phyloP scores from a whole-genome alignment of 2,329 filamentous ascomycete genomes.

The Ceratocystis cubensis region DNA sequence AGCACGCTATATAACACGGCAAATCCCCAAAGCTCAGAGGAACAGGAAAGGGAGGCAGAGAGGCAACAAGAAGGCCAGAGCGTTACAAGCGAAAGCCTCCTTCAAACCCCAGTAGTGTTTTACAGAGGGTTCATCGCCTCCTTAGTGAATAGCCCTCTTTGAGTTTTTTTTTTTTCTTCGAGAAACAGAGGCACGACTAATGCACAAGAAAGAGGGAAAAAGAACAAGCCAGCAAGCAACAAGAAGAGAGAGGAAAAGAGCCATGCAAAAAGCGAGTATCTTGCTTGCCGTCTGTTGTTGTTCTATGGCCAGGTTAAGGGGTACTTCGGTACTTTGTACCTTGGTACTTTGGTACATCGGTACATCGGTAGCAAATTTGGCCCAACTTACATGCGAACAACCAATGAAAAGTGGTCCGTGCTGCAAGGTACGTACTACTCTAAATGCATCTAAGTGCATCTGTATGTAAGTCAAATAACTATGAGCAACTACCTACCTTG shows the following conservation, averaged over 20 bases:
- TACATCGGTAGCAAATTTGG: not conserved
- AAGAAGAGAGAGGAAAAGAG: not conserved
- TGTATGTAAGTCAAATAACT: too few relatives aligned
- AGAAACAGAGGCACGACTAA: not conserved
- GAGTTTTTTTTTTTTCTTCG: not conserved
- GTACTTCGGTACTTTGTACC: not conserved
- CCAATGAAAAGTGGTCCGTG: constrained; percentile 2
- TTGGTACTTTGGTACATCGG: not conserved
- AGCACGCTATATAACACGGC: too few relatives aligned
- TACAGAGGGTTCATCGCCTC: constrained; percentile 15
- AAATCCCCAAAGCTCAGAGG: not conserved
- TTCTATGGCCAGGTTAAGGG: too few relatives aligned
- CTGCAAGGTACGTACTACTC: constrained; percentile 5
- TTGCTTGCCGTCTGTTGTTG: too few relatives aligned
- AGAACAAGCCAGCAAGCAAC: not conserved
- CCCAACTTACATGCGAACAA: not conserved
- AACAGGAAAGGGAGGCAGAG: not conserved
- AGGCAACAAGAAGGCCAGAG: constrained; percentile 2
- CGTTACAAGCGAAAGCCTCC: constrained; percentile 15
- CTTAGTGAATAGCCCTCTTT: not conserved
- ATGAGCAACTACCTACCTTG: too few relatives aligned
- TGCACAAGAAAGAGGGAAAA: not conserved
- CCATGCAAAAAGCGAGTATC: not conserved
- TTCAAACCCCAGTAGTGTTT: constrained; percentile 19
- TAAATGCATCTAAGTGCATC: not conserved